phyloP scores from a whole-genome alignment of 176 grass and related monocot genomes.

The Elymus sibiricus region DNA sequence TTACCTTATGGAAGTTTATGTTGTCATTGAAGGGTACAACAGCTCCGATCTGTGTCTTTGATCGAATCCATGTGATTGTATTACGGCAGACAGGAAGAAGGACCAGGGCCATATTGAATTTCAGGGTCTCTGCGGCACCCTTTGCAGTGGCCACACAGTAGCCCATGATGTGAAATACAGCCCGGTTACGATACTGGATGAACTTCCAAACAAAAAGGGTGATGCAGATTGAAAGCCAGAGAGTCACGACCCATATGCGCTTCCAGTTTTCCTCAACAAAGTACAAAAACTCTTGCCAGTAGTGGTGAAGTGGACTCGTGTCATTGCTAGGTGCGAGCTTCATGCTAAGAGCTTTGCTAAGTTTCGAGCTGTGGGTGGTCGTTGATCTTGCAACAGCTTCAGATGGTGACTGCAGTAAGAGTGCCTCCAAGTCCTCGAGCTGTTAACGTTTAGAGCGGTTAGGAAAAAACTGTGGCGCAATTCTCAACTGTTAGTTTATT shows the following conservation, averaged over 20 bases:
- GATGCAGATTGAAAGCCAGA: slow-evolving; percentile 77
- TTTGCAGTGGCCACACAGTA: slow-evolving; percentile 81
- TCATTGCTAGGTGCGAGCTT: slow-evolving; percentile 63
- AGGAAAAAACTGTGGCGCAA: not conserved
- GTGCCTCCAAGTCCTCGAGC: slow-evolving; percentile 77
- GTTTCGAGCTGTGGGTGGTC: slow-evolving; percentile 69
- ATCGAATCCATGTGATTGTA: slow-evolving; percentile 83
- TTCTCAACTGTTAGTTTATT: too few species aligned
- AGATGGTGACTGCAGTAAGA: slow-evolving; percentile 67
- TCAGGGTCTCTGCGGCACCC: slow-evolving; percentile 81
- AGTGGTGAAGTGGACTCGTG: slow-evolving; percentile 31
- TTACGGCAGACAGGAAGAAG: slow-evolving; percentile 79
- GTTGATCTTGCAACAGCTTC: slow-evolving; percentile 52
- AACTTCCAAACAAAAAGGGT: slow-evolving; percentile 85
- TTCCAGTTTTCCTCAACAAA: slow-evolving; percentile 94
- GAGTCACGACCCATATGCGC: slow-evolving; percentile 75
- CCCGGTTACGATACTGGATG: slow-evolving; percentile 71
- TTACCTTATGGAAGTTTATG: slow-evolving; percentile 87
- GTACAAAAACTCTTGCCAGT: slow-evolving; percentile 60
- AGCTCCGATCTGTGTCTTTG: slow-evolving; percentile 74
- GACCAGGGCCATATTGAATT: slow-evolving; percentile 89
- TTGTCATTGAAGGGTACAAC: slow-evolving; percentile 83
- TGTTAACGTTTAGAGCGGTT: slow-evolving; percentile 31
- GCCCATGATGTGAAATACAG: slow-evolving; percentile 79
- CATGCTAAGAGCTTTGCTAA: slow-evolving; percentile 86